A percentile compares a stretch with the other conserved stretches of the same genome.
Conservation (phyloP, 2,329 filamentous ascomycete species). For the Cladosporium sp. region DNA sequence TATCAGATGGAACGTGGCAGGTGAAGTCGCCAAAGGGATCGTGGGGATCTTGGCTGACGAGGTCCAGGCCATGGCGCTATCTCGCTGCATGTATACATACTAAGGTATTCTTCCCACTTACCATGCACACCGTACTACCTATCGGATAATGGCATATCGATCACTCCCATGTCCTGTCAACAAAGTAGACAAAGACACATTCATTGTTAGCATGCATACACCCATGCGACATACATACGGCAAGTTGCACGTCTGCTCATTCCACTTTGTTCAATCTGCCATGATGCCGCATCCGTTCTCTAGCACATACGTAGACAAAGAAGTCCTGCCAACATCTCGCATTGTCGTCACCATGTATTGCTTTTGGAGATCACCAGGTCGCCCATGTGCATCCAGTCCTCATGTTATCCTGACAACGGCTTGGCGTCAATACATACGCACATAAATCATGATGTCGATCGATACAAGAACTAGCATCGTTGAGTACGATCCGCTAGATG, state of each 20-base stretch:
- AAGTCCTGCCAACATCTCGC: neutral
- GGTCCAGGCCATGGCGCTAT: neutral
- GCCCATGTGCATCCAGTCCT: neutral
- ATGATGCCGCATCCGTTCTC: slow-evolving; percentile 11
- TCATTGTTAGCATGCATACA: neutral
- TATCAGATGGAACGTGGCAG: neutral
- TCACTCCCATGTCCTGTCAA: neutral
- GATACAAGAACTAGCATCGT: neutral
- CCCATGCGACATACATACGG: neutral
- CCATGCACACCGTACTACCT: neutral
- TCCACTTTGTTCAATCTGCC: neutral
- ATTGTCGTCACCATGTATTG: neutral
- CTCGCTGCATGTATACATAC: no score
- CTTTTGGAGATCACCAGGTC: neutral
- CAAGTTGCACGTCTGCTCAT: neutral
- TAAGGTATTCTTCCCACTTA: no score
- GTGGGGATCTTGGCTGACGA: neutral
- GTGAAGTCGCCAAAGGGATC: neutral
- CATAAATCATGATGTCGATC: neutral
- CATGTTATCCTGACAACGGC: no score
- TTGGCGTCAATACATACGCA: no score
- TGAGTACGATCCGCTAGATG: neutral
- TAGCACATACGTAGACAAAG: neutral
- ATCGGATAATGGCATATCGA: neutral
- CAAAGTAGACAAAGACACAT: neutral